These are phyloP conservation scores for Fusarium nygamai DNA, from an alignment of 2,329 filamentous ascomycete species.

Conservation along the genomic window DNA sequence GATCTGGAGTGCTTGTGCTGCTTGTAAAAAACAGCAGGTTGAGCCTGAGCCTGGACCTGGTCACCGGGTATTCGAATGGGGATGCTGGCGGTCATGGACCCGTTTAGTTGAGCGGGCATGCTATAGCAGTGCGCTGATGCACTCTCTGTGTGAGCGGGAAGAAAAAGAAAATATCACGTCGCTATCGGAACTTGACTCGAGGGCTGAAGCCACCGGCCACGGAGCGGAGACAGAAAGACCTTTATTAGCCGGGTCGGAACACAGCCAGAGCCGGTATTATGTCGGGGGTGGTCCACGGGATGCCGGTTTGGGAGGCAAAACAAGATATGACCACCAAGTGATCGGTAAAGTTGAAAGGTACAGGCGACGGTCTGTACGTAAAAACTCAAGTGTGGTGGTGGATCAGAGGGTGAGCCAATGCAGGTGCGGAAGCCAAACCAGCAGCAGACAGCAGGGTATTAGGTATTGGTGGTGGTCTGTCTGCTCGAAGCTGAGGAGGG, in stretches of 20 bases:
- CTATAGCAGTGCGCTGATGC: slow-evolving; percentile 41
- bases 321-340: slow-evolving; percentile 26
- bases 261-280: slow-evolving; percentile 38
- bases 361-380: slow-evolving; percentile 46
- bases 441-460: slow-evolving; percentile 35
- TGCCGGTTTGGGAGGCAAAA: slow-evolving; percentile 38
- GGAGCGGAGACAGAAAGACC: slow-evolving; percentile 28
- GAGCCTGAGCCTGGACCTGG: slow-evolving; percentile 37
- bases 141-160: slow-evolving; percentile 28
- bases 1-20: slow-evolving; percentile 70
- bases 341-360: not conserved
- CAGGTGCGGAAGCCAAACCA: slow-evolving; percentile 39
- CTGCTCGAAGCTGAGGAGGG: not conserved
- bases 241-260: slow-evolving; percentile 39
- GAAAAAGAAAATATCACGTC: slow-evolving; percentile 32
- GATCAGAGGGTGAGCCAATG: slow-evolving; percentile 47
- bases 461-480: slow-evolving; percentile 14
- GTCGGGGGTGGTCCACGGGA: slow-evolving; percentile 38
- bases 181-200: slow-evolving; percentile 23
- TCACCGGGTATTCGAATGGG: slow-evolving; percentile 52
- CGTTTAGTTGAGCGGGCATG: slow-evolving; percentile 54
- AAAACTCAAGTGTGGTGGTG: slow-evolving; percentile 48
- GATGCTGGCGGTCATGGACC: slow-evolving; percentile 51
- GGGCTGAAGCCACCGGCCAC: slow-evolving; percentile 33
- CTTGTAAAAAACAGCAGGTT: slow-evolving; percentile 47